Percentiles rank a stretch among this genome's conserved stretches.
Conservation (phyloP, 192 early-diverging fungal genomes). For the Coemansia biformis region DNA sequence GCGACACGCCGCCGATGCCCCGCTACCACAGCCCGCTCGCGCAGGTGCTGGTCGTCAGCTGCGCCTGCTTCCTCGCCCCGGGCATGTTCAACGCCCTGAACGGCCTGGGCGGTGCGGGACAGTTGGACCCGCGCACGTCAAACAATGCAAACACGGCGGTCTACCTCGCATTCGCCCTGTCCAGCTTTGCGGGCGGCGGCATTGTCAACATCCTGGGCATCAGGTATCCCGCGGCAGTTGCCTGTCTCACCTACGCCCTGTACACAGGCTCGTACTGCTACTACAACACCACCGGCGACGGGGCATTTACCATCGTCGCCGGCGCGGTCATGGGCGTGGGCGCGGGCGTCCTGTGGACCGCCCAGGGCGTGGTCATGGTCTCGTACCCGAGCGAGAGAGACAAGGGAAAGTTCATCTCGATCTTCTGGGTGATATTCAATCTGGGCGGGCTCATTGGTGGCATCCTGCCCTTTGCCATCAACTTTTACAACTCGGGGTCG, state of each 20-base stretch:
- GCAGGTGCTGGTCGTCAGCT: conserved; percentile 65
- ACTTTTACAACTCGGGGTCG: conserved; percentile 53
- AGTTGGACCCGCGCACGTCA: conserved; percentile 53
- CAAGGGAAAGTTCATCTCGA: conserved; percentile 74
- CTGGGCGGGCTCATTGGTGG: conserved; percentile 72
- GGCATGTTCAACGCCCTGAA: conserved; percentile 74
- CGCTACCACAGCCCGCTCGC: conserved; percentile 57
- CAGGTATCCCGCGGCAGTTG: conserved; percentile 57
- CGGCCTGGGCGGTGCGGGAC: conserved; percentile 64
- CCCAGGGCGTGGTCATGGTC: conserved; percentile 74
- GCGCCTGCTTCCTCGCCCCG: conserved; percentile 70
- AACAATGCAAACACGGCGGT: conserved; percentile 72
- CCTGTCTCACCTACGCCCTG: conserved; percentile 63
- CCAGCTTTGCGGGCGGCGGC: conserved; percentile 69
- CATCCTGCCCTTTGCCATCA: conserved; percentile 61
- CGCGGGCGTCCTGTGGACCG: conserved; percentile 66
- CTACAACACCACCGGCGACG: conserved; percentile 57
- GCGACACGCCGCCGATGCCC: too few relatives aligned
- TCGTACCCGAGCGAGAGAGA: conserved; percentile 72
- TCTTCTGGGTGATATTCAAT: conserved; percentile 80
- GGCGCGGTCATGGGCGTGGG: conserved; percentile 73
- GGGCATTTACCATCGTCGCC: conserved; percentile 58
- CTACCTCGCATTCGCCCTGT: conserved; percentile 67
- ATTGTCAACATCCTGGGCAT: conserved; percentile 75
- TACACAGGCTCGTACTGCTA: conserved; percentile 69